Evolutionary conservation across 2,329 filamentous ascomycete species (phyloP).

Genomic region (Neospermospora avenae): DNA sequence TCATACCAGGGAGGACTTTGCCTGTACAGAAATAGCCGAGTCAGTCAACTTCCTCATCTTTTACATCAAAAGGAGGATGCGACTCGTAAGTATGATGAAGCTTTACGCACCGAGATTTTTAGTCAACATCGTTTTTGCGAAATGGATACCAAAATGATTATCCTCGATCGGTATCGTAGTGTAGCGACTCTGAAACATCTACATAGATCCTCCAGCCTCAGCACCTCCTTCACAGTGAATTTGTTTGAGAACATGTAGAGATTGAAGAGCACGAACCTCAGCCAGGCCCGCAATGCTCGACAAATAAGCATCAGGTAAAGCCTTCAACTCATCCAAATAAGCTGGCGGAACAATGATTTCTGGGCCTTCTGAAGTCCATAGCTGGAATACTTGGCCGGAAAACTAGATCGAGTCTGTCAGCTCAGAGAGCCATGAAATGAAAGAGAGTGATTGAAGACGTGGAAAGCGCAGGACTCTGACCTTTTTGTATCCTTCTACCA

Average conservation of each 20-base stretch:
- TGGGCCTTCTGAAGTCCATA: neutral
- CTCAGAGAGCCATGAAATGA: neutral
- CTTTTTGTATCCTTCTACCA: neutral
- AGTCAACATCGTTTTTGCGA: neutral
- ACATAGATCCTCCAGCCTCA: neutral
- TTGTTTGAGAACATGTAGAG: no score
- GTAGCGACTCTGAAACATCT: neutral
- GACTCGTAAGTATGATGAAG: neutral
- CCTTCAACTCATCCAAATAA: neutral
- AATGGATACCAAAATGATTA: neutral
- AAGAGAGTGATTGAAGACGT: neutral
- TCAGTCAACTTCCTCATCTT: neutral
- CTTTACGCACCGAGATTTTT: neutral
- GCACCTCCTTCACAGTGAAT: neutral
- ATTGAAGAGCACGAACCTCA: neutral
- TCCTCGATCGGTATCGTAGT: conserved; percentile 1
- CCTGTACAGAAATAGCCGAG: neutral
- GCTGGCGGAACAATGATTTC: neutral
- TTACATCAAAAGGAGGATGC: neutral
- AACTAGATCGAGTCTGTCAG: neutral
- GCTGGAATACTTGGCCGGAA: neutral
- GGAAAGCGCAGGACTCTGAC: no score
- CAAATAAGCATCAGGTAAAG: neutral
- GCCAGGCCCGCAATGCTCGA: neutral
- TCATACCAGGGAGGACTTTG: neutral